Evolutionary conservation across 2,329 filamentous ascomycete genomes (phyloP).

Genomic region (Epichloe typhina): DNA sequence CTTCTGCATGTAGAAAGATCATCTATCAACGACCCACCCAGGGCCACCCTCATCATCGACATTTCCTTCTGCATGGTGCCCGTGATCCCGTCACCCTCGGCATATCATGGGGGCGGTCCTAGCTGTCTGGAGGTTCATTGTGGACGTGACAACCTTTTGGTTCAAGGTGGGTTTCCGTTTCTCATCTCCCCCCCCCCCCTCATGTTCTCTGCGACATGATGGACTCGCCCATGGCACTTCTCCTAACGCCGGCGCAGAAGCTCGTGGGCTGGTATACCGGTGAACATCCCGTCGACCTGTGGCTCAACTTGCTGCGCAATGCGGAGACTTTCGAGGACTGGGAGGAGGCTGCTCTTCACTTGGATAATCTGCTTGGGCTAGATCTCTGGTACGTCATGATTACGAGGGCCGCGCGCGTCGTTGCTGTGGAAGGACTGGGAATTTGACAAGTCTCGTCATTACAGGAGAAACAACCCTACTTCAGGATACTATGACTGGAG

Average conservation of each 20-base stretch:
- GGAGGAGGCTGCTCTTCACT: constrained; percentile 68
- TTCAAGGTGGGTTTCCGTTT: constrained; percentile 35
- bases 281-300: constrained; percentile 50
- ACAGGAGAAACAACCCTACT: constrained; percentile 67
- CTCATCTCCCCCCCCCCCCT: not conserved
- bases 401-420: too few relatives aligned
- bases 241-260: constrained; percentile 38
- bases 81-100: constrained; percentile 19
- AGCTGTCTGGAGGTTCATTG: constrained; percentile 42
- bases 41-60: not conserved
- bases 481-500: constrained; percentile 77
- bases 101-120: constrained; percentile 29
- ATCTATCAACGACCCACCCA: not conserved
- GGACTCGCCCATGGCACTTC: constrained; percentile 2
- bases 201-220: constrained; percentile 8
- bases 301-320: constrained; percentile 50
- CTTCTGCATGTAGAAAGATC: not conserved
- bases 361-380: constrained; percentile 71
- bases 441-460: not conserved
- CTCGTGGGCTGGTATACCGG: constrained; percentile 52
- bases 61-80: constrained; percentile 7
- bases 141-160: constrained; percentile 52
- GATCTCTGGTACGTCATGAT: constrained; percentile 54
- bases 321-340: constrained; percentile 71
- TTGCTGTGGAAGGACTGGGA: not conserved